Base-by-base conservation (phyloP, 2,329 filamentous ascomycete species). In the Chalara sp. region DNA sequence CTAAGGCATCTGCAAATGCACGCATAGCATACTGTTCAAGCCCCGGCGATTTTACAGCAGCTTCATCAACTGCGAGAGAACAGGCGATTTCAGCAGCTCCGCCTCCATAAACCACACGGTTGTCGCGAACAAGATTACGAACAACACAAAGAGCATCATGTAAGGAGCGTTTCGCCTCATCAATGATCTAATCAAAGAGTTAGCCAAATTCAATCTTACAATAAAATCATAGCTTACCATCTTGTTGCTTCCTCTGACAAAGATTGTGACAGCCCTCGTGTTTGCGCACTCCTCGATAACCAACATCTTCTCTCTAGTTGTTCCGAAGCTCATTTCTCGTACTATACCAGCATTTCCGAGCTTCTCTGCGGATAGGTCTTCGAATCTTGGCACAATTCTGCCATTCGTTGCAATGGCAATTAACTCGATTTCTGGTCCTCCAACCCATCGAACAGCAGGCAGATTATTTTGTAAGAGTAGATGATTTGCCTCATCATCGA, bases 281-380 rank as follows among this genome's bases (percentile, higher is more conserved):
- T 99, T 99, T 65, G 95, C 93, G 67, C 93, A 99, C 73, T 99
- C 93, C 74, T 99, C 95, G 63, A 99, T 99, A 51, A 99, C 89
- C 62, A 99, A 78, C 93, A 99, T 99, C 82, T 99, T 97, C 73
- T 99, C 93, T 65, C 93, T 82, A 42, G 93, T 99, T 1, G 93
- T 99, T 63, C 93, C 93, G 65, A 99, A 99, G 31, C 83, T 87
- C 86, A 99, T 90, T 72, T 99, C 91, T 58, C 90, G 81, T 53
- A 99, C 93, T 45, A 95, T 72, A 53, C 93, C 93, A 28, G 93
- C 93, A 29, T 75, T 85, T 56, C 93, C 93, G 44, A 99, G 82
- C 78, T 99, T 99, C 67, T 90, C 88, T 5, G 88, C 72, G 62
- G 81, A 93, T 59, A 99, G 76, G 65, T 99, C 93, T 72, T 97